Base-by-base conservation (phyloP, 176 grass and related monocot species). In the Hyparrhenia diplandra region DNA sequence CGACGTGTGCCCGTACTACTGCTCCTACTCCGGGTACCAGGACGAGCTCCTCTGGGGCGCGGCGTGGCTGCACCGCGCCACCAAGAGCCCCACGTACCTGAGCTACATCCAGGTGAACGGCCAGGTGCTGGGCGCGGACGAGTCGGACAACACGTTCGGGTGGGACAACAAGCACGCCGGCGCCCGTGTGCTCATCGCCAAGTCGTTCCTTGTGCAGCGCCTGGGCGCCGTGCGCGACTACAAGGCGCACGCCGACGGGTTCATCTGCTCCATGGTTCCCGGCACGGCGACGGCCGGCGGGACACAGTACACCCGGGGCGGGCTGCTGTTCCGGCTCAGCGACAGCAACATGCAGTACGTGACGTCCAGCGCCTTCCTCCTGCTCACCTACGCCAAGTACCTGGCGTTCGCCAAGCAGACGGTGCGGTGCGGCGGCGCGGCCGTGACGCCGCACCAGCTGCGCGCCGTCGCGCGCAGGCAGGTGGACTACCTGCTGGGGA, bases 291-390 rank as follows among this genome's bases (percentile, higher is more conserved):
- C 71, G 24, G 90, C 32, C 32, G 32, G 81, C 60, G 75, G 84
- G 81, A 87, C 88, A 7, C 79, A 89, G 73, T 95, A 89, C 90
- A 85, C 95, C 82, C 80, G 73, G 0, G 92, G 90, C 4, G 95
- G 95, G 3, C 80, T 98, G 18, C 78, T 95, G 16, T 98, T 84
- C 78, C 89, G 89, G 84, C 89, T 98, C 88, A 87, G 88, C 41
- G 95, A 98, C 71, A 93, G 90, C 82, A 98, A 98, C 88, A 87
- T 91, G 92, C 95, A 98, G 73, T 98, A 98, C 79, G 95, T 98
- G 27, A 98, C 95, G 13, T 98, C 95, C 47, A 91, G 92, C 75
- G 85, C 95, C 16, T 98, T 98, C 87, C 75, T 98, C 20, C 82
- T 98, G 13, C 86, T 98, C 67, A 89, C 95, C 71, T 98, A 98